These are phyloP conservation scores for Stachybotrys chlorohalonatus DNA, from an alignment of 2,329 filamentous ascomycete genomes.

Conservation along the genomic window DNA sequence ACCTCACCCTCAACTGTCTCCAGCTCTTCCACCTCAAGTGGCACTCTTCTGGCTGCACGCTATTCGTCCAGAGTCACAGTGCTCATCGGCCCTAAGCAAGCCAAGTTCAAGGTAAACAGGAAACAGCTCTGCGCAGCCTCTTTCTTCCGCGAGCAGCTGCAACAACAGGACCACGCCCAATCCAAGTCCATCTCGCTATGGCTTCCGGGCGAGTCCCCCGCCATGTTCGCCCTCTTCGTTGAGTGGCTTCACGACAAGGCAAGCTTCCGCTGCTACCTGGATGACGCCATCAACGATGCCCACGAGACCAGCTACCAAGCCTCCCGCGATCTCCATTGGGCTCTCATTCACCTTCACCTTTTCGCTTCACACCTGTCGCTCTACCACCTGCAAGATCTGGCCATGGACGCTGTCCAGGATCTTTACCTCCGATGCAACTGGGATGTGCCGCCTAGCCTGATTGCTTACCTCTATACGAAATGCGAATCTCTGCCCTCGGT, in stretches of 20 bases:
- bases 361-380: conserved; percentile 45
- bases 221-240: conserved; percentile 45
- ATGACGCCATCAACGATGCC: conserved; percentile 25
- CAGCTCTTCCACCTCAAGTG: conserved; percentile 8
- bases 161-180: conserved; percentile 18
- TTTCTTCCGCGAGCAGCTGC: conserved; percentile 34
- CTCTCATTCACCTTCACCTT: conserved; percentile 46
- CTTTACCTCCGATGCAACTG: conserved; percentile 50
- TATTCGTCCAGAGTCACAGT: conserved; percentile 17
- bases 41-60: conserved; percentile 5
- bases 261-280: conserved; percentile 33
- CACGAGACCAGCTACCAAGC: conserved; percentile 16
- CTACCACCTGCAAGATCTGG: conserved; percentile 41
- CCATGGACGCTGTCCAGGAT: conserved; percentile 51
- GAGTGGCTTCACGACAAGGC: conserved; percentile 40
- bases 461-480: conserved; percentile 44
- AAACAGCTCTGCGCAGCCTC: conserved; percentile 37
- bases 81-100: conserved; percentile 31
- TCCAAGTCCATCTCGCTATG: conserved; percentile 23
- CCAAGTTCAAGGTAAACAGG: conserved; percentile 32
- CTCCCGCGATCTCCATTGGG: conserved; percentile 41
- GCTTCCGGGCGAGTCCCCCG: conserved; percentile 36
- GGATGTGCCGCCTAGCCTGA: conserved; percentile 43
- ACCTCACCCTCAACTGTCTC: conserved; percentile 4
- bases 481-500: conserved; percentile 39